A percentile compares a stretch with the other conserved stretches of the same genome.
Conservation (phyloP, 176 grass and related monocot species). For the Poa pratensis region DNA sequence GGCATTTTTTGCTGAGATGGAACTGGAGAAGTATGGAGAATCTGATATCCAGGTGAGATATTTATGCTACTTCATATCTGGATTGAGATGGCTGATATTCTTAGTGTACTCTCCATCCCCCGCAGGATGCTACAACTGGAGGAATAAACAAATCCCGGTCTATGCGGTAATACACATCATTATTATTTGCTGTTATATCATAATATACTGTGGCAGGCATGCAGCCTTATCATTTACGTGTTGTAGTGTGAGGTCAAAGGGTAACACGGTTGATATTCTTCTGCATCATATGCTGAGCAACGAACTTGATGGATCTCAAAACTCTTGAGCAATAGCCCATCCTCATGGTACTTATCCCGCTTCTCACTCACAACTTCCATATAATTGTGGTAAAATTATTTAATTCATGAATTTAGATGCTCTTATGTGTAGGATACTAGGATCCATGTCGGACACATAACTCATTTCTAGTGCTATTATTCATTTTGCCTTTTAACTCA, state of each 20-base stretch:
- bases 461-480: conserved; percentile 3
- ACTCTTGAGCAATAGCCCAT: conserved; percentile 46
- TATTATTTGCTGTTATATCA: conserved; percentile 30
- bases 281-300: conserved; percentile 90
- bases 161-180: conserved; percentile 59
- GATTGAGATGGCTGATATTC: conserved; percentile 14
- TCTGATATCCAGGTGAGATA: conserved; percentile 54
- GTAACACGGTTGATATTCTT: conserved; percentile 80
- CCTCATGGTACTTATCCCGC: conserved; percentile 40
- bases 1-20: conserved; percentile 99
- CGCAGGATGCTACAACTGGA: conserved; percentile 38
- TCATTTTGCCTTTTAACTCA: not conserved
- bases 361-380: conserved; percentile 15
- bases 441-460: not conserved
- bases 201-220: conserved; percentile 24
- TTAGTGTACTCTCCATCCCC: not conserved
- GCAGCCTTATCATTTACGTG: conserved; percentile 13
- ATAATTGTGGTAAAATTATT: conserved; percentile 19
- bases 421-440: not conserved
- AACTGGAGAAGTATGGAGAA: conserved; percentile 73
- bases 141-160: conserved; percentile 41
- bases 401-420: conserved; percentile 7
- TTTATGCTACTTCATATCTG: conserved; percentile 6
- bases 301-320: conserved; percentile 72
- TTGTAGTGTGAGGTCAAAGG: conserved; percentile 67